Conservation (phyloP, 257 asterid species). For the Solanum gandarillasii region DNA sequence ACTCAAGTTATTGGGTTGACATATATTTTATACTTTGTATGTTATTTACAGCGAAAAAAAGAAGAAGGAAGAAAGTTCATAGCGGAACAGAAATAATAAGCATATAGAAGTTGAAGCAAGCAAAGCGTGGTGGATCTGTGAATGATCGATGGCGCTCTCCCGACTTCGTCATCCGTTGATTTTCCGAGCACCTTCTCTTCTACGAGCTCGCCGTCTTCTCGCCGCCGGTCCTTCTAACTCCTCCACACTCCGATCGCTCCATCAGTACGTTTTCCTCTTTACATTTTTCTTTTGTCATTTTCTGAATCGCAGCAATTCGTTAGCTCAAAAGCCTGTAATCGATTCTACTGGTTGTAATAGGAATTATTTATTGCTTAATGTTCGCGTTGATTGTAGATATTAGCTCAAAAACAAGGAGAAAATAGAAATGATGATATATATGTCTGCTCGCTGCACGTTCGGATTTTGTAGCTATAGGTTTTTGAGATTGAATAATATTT, state of each 20-base stretch:
- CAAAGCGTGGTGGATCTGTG: conserved; percentile 12
- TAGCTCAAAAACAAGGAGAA: neutral
- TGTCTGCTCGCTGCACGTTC: neutral
- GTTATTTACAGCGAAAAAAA: neutral
- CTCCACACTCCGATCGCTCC: conserved; percentile 26
- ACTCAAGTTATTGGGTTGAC: neutral
- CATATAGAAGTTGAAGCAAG: conserved; percentile 2
- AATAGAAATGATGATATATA: neutral
- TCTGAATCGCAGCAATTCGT: neutral
- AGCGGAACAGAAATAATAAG: neutral
- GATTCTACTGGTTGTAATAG: neutral
- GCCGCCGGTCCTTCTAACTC: conserved; percentile 1
- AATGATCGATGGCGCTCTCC: conserved; percentile 80
- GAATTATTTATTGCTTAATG: neutral
- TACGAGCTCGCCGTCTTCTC: conserved; percentile 56
- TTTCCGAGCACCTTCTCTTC: conserved; percentile 62
- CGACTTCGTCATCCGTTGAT: conserved; percentile 81
- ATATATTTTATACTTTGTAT: neutral
- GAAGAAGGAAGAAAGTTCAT: neutral
- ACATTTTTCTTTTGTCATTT: neutral
- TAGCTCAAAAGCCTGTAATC: neutral
- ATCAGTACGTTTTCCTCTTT: conserved; percentile 28
- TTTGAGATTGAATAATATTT: neutral
- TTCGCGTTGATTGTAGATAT: neutral
- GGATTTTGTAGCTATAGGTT: neutral